These are phyloP conservation scores for Rhizopogon salebrosus DNA, from an alignment of 768 basidiomycete species.

Conservation along the genomic window DNA sequence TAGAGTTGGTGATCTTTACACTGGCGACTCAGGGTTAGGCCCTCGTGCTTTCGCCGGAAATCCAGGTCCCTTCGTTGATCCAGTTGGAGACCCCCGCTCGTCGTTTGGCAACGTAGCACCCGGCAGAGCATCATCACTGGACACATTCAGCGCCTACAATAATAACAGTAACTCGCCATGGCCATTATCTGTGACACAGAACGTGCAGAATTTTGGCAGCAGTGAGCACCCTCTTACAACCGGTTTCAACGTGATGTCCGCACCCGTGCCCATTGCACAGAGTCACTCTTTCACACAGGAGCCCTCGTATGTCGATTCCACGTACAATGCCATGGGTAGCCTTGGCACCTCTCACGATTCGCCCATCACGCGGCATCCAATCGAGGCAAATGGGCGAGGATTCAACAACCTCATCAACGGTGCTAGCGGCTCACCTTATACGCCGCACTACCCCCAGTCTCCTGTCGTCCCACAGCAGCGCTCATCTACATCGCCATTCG, in stretches of 20 bases:
- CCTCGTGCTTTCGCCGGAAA: slow-evolving; percentile 27
- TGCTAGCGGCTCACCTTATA: slow-evolving; percentile 16
- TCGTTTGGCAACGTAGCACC: slow-evolving; percentile 27
- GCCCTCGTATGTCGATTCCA: slow-evolving; percentile 14
- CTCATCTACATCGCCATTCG: slow-evolving; percentile 17
- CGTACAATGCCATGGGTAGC: slow-evolving; percentile 18
- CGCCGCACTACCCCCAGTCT: slow-evolving; percentile 15
- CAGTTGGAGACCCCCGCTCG: slow-evolving; percentile 33
- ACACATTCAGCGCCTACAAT: slow-evolving; percentile 33
- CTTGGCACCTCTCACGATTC: slow-evolving; percentile 18
- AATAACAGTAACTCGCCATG: slow-evolving; percentile 30
- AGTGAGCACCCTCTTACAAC: slow-evolving; percentile 20
- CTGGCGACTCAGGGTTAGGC: slow-evolving; percentile 32
- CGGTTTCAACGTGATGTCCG: slow-evolving; percentile 17
- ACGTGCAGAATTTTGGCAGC: slow-evolving; percentile 15
- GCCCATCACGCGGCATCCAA: slow-evolving; percentile 15
- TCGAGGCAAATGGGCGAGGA: slow-evolving; percentile 19
- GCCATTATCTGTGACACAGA: slow-evolving; percentile 25
- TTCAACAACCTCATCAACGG: slow-evolving; percentile 16
- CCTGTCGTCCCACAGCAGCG: slow-evolving; percentile 18
- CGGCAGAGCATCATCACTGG: slow-evolving; percentile 29
- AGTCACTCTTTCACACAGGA: slow-evolving; percentile 23
- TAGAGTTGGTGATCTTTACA: slow-evolving; percentile 33
- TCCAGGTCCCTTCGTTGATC: slow-evolving; percentile 36
- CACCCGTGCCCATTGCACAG: slow-evolving; percentile 15